phyloP scores from a whole-genome alignment of 768 basidiomycete genomes.

The Rhodotorula taiwanensis region DNA sequence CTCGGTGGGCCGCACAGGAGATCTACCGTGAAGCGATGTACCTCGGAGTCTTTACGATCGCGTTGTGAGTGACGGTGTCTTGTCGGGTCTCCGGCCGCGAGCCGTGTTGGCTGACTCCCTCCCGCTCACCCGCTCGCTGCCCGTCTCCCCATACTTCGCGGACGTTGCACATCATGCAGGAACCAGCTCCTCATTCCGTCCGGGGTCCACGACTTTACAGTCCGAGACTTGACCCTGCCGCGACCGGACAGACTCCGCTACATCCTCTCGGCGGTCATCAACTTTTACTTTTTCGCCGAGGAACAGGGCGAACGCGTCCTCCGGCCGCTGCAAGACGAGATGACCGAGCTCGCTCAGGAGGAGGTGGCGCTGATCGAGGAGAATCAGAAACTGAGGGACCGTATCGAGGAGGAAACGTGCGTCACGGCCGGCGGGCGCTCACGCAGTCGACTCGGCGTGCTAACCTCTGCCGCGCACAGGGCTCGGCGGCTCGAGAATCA shows the following conservation, averaged over 20 bases:
- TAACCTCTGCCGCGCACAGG: not conserved
- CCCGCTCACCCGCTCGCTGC: not conserved
- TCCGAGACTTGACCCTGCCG: slow-evolving; percentile 37
- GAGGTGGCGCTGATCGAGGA: slow-evolving; percentile 23
- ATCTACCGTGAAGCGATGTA: slow-evolving; percentile 38
- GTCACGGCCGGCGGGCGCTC: not conserved
- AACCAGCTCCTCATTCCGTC: slow-evolving; percentile 35
- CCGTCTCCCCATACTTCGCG: not conserved
- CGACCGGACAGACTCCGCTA: slow-evolving; percentile 23
- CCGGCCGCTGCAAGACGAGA: slow-evolving; percentile 27
- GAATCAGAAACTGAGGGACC: slow-evolving; percentile 13
- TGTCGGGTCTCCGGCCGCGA: too few species aligned
- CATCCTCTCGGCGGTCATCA: slow-evolving; percentile 38
- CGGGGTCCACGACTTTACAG: slow-evolving; percentile 37
- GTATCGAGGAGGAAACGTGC: slow-evolving; percentile 20
- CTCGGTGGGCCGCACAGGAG: slow-evolving; percentile 26
- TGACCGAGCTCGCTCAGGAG: slow-evolving; percentile 1
- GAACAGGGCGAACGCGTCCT: slow-evolving; percentile 31
- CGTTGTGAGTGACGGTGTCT: slow-evolving; percentile 27
- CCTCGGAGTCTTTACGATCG: slow-evolving; percentile 32
- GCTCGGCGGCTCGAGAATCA: slow-evolving; percentile 11
- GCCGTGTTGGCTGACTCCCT: too few species aligned
- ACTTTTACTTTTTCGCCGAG: slow-evolving; percentile 39
- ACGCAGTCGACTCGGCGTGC: not conserved
- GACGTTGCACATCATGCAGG: slow-evolving; percentile 5